These are phyloP conservation scores for Talaromyces wortmannii DNA, from an alignment of 495 filamentous ascomycete genomes.

Conservation along the genomic window DNA sequence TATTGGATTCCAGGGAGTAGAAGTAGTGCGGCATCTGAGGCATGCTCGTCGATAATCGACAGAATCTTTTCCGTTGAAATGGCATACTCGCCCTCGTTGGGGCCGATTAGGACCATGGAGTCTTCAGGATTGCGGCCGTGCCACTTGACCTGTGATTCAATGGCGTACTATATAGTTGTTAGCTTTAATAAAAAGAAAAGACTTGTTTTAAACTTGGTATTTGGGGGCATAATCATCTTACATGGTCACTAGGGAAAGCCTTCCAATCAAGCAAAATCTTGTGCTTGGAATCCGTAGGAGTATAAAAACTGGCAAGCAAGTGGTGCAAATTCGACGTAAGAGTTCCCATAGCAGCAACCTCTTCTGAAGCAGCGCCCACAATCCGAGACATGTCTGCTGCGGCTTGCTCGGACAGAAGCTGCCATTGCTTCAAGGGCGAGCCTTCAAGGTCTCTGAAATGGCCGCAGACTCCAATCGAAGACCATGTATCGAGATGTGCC, in stretches of 20 bases:
- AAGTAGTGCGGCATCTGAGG: slow-evolving; percentile 66
- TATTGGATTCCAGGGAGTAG: slow-evolving; percentile 91
- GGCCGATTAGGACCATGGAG: slow-evolving; percentile 72
- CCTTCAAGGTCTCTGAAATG: slow-evolving; percentile 79
- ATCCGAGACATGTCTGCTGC: slow-evolving; percentile 69
- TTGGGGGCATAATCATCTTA: slow-evolving; percentile 22
- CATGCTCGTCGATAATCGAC: slow-evolving; percentile 67
- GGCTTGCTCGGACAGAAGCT: slow-evolving; percentile 67
- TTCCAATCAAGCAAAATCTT: slow-evolving; percentile 93
- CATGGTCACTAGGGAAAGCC: slow-evolving; percentile 92
- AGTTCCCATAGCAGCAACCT: slow-evolving; percentile 91
- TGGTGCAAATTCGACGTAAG: slow-evolving; percentile 88
- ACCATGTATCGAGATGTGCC: slow-evolving; percentile 81
- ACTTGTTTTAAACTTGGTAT: neutral
- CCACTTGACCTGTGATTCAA: slow-evolving; percentile 82
- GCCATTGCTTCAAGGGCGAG: slow-evolving; percentile 70
- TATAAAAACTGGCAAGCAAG: slow-evolving; percentile 86
- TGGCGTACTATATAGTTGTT: slow-evolving; percentile 57
- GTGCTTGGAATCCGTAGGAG: slow-evolving; percentile 61
- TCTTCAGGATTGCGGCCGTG: slow-evolving; percentile 60
- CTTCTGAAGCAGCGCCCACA: slow-evolving; percentile 68
- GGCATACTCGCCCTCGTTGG: slow-evolving; percentile 43
- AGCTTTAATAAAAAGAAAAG: neutral
- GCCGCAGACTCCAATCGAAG: slow-evolving; percentile 80
- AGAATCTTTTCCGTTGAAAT: slow-evolving; percentile 68